Evolutionary conservation across 2,329 filamentous ascomycete genomes (phyloP), one percentile per base, ranked within the genome.

Genomic region (Dothistroma pini): DNA sequence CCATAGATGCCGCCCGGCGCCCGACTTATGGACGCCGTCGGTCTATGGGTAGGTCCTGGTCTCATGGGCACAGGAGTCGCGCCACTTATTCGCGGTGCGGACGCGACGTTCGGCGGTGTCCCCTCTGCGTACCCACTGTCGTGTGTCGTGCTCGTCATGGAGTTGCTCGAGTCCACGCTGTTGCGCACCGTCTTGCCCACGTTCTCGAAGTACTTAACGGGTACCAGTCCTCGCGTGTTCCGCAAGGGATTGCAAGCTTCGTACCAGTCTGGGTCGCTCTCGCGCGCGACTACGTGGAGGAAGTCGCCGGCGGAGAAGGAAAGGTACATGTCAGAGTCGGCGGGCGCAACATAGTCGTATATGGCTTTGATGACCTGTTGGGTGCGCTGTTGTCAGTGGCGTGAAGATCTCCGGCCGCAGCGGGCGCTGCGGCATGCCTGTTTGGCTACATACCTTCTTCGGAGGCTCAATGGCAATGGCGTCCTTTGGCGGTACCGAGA

Each of bases 231-330:
- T 68, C 92, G 87, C 55, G 91, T 91, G 77, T 89, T 89, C 71
- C 90, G 91, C 67, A 96, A 82, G 63, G 95, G 95, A 75, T 99
- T 99, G 82, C 92, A 97, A 59, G 93, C 95, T 78, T 97, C 95
- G 83, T 97, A 99, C 93, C 95, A 99, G 75, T 97, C 91, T 47
- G 81, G 80, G 75, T 97, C 93, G 81, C 97, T 89, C 79, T 97
- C 95, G 76, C 93, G 89, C 71, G 90, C 91, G 76, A 97, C 93
- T 66, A 99, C 95, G 80, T 97, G 93, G 75, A 99, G 95, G 77
- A 97, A 99, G 76, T 99, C 95, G 72, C 95, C 95, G 74, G 91
- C 90, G 67, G 88, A 91, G 78, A 99, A 99, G 74, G 89, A 89
- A 71, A 99, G 83, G 79, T 96, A 80, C 52, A 77, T 74, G 56